Percentiles rank a stretch among this genome's conserved stretches.
Conservation (phyloP, 2,329 filamentous ascomycete genomes). For the Penicillium sp. region DNA sequence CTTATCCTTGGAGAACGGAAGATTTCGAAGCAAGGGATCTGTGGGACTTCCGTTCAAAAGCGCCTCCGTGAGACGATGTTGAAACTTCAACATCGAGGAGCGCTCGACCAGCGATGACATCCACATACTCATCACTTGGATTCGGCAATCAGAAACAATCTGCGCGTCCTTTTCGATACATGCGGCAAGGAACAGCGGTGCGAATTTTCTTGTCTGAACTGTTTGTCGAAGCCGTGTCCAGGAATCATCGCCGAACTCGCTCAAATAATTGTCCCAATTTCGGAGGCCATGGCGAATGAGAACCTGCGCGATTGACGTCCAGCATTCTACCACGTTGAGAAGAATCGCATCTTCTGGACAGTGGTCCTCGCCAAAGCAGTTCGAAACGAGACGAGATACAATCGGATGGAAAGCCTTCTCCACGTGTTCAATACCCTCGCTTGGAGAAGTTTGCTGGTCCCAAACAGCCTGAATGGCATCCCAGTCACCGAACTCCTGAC, state of each 20-base stretch:
- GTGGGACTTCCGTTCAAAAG: slow-evolving; percentile 49
- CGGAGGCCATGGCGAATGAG: slow-evolving; percentile 48
- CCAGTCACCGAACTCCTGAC: slow-evolving; percentile 63
- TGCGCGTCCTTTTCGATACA: slow-evolving; percentile 43
- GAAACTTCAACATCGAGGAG: slow-evolving; percentile 60
- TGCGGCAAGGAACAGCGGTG: slow-evolving; percentile 46
- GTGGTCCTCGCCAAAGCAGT: slow-evolving; percentile 59
- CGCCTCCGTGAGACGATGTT: slow-evolving; percentile 55
- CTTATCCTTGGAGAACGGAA: slow-evolving; percentile 53
- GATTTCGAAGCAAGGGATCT: slow-evolving; percentile 54
- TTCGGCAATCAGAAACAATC: slow-evolving; percentile 47
- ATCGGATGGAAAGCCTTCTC: slow-evolving; percentile 48
- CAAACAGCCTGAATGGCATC: slow-evolving; percentile 51
- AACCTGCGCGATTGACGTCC: slow-evolving; percentile 50
- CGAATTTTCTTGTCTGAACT: slow-evolving; percentile 48
- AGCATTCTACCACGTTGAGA: slow-evolving; percentile 53
- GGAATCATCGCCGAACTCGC: slow-evolving; percentile 52
- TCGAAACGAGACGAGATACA: slow-evolving; percentile 57
- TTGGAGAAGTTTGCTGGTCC: slow-evolving; percentile 27
- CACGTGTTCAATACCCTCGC: slow-evolving; percentile 33
- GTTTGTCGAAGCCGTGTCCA: slow-evolving; percentile 48
- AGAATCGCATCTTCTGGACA: slow-evolving; percentile 55
- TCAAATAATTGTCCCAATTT: slow-evolving; percentile 58
- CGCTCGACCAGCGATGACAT: slow-evolving; percentile 57
- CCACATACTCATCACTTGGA: slow-evolving; percentile 54